A percentile compares a stretch with the other conserved stretches of the same genome.
These are phyloP conservation scores for Aspergillus hancockii DNA, from an alignment of 495 filamentous ascomycete genomes.

Conservation along the genomic window DNA sequence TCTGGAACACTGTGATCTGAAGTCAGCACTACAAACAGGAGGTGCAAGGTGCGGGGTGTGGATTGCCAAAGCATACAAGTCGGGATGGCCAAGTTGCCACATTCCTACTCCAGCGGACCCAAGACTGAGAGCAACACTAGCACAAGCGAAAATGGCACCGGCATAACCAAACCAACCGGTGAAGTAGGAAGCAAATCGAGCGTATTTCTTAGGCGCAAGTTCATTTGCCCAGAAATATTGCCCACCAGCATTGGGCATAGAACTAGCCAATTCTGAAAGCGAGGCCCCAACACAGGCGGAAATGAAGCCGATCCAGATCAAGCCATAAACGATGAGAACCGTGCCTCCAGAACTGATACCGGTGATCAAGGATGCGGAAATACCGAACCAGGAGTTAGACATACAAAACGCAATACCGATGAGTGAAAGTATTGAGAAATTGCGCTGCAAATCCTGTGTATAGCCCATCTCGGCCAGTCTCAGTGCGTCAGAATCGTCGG, in stretches of 20 bases:
- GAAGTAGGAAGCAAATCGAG: conserved; percentile 53
- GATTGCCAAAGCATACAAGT: conserved; percentile 43
- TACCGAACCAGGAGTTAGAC: conserved; percentile 67
- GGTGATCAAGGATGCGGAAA: conserved; percentile 58
- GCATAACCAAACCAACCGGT: conserved; percentile 62
- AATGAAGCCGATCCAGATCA: conserved; percentile 56
- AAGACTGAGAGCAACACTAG: conserved; percentile 57
- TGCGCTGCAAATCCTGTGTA: conserved; percentile 56
- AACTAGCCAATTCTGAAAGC: conserved; percentile 57
- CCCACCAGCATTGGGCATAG: conserved; percentile 62
- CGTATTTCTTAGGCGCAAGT: conserved; percentile 54
- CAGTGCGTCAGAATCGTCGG: conserved; percentile 32
- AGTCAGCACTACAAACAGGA: conserved; percentile 16
- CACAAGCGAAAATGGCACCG: conserved; percentile 57
- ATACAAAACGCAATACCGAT: conserved; percentile 63
- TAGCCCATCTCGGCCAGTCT: conserved; percentile 57
- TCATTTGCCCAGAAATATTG: conserved; percentile 66
- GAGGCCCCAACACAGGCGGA: conserved; percentile 56
- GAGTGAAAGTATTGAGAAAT: conserved; percentile 58
- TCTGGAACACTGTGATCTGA: conserved; percentile 41
- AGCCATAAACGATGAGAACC: conserved; percentile 60
- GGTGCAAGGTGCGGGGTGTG: neutral
- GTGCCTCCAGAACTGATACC: conserved; percentile 64
- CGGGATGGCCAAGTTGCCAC: conserved; percentile 59
- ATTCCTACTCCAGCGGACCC: conserved; percentile 55